Evolutionary conservation across 495 filamentous ascomycete genomes (phyloP).

Genomic region (Bryoglossum gracile): DNA sequence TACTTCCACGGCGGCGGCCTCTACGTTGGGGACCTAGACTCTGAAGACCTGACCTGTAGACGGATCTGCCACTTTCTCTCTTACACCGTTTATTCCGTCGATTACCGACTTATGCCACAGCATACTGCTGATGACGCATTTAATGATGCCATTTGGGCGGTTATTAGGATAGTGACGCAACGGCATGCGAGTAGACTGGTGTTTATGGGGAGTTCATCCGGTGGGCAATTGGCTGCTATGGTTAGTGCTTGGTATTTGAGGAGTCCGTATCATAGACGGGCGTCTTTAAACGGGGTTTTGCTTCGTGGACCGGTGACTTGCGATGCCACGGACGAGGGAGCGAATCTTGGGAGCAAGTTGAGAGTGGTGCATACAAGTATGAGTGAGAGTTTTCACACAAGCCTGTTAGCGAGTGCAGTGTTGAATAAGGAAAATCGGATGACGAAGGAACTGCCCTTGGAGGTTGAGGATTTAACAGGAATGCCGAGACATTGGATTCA

Average conservation of each 20-base stretch:
- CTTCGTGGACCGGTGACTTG: slow-evolving; percentile 28
- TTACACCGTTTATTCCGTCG: slow-evolving; percentile 25
- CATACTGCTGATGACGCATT: slow-evolving; percentile 23
- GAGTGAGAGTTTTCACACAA: slow-evolving; percentile 22
- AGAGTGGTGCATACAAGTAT: slow-evolving; percentile 21
- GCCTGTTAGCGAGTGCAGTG: slow-evolving; percentile 13
- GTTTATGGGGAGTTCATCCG: slow-evolving; percentile 28
- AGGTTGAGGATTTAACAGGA: slow-evolving; percentile 11
- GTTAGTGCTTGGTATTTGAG: slow-evolving; percentile 12
- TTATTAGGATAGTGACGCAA: slow-evolving; percentile 4
- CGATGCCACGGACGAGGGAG: slow-evolving; percentile 20
- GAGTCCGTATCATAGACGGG: no score
- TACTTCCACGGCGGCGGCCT: slow-evolving; percentile 32
- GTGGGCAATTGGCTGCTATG: slow-evolving; percentile 27
- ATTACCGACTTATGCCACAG: slow-evolving; percentile 26
- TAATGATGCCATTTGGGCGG: slow-evolving; percentile 22
- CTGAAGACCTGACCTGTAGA: slow-evolving; percentile 29
- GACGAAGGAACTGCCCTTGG: slow-evolving; percentile 26
- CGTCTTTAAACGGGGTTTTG: slow-evolving; percentile 26
- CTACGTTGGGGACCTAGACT: slow-evolving; percentile 27
- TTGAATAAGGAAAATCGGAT: slow-evolving; percentile 19
- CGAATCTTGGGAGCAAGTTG: slow-evolving; percentile 18
- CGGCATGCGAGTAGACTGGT: slow-evolving; percentile 10
- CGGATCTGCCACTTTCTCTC: slow-evolving; percentile 19
- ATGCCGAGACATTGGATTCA: slow-evolving; percentile 28